Evolutionary conservation across 768 basidiomycete species (phyloP).

Genomic region (Arthromyces matolae): DNA sequence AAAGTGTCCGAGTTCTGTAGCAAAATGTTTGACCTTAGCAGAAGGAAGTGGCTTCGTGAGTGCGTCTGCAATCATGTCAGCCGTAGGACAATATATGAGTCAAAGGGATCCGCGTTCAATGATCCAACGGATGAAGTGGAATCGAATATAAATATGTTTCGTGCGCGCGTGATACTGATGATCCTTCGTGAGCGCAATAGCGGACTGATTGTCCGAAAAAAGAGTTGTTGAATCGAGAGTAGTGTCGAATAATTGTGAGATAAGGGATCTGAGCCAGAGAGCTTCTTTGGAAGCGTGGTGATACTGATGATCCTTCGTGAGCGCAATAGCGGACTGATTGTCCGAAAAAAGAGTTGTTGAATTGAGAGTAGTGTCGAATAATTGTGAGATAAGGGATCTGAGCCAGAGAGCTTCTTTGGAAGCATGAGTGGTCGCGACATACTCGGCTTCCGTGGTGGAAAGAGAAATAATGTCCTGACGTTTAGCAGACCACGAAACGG

Average conservation of each 20-base stretch:
- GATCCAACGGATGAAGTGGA: slow-evolving; percentile 19
- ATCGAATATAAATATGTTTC: slow-evolving; percentile 1
- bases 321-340: slow-evolving; percentile 6
- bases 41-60: slow-evolving; percentile 25
- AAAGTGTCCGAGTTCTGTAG: slow-evolving; percentile 17
- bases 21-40: slow-evolving; percentile 25
- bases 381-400: slow-evolving; percentile 14
- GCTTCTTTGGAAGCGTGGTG: slow-evolving; percentile 26
- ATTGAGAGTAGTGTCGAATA: slow-evolving; percentile 11
- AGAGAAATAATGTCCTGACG: not conserved
- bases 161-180: slow-evolving; percentile 1
- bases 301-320: slow-evolving; percentile 1
- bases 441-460: slow-evolving; percentile 24
- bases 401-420: slow-evolving; percentile 32
- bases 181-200: slow-evolving; percentile 3
- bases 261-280: slow-evolving; percentile 27
- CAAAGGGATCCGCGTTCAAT: slow-evolving; percentile 17
- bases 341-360: slow-evolving; percentile 5
- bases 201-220: slow-evolving; percentile 8
- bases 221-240: not conserved
- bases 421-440: slow-evolving; percentile 27
- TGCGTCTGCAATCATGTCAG: slow-evolving; percentile 21
- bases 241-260: slow-evolving; percentile 16
- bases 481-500: slow-evolving; percentile 13
- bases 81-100: slow-evolving; percentile 23